Percentiles rank a stretch among this genome's conserved stretches.
Conservation (phyloP, 768 basidiomycete genomes). For the Podaxis pistillaris region DNA sequence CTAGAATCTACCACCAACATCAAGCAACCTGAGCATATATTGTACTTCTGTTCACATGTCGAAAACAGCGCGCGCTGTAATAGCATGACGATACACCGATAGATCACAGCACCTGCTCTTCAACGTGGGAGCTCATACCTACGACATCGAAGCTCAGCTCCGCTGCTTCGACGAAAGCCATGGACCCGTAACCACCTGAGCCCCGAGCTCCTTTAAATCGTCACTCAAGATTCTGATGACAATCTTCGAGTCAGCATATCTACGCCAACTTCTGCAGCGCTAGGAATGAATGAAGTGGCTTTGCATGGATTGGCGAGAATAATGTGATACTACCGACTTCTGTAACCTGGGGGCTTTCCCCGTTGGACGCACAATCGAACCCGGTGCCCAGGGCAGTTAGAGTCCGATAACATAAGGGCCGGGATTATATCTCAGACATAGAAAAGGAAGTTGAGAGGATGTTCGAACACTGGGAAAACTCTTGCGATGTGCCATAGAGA, state of each 20-base stretch:
- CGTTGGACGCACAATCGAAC: neutral
- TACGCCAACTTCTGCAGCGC: conserved; percentile 75
- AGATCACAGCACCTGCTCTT: conserved; percentile 58
- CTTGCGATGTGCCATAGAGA: neutral
- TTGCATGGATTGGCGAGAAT: conserved; percentile 90
- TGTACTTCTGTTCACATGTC: conserved; percentile 83
- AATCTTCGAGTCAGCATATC: conserved; percentile 91
- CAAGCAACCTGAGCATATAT: conserved; percentile 37
- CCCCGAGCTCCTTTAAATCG: conserved; percentile 90
- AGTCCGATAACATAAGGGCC: neutral
- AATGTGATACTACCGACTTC: neutral
- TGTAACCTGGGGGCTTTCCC: neutral
- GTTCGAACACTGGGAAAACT: neutral
- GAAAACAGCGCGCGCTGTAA: conserved; percentile 83
- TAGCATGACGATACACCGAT: conserved; percentile 76
- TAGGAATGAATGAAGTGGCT: conserved; percentile 86
- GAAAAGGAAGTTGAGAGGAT: neutral
- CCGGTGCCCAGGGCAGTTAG: too few relatives aligned
- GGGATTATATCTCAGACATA: neutral
- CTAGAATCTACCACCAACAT: conserved; percentile 3
- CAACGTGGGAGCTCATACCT: too few relatives aligned
- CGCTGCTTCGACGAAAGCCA: conserved; percentile 40
- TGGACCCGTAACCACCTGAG: conserved; percentile 90
- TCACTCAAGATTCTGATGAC: conserved; percentile 90
- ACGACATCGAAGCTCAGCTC: too few relatives aligned